Conservation (phyloP, 106 monocot genomes). For the Dactylorhiza incarnata region DNA sequence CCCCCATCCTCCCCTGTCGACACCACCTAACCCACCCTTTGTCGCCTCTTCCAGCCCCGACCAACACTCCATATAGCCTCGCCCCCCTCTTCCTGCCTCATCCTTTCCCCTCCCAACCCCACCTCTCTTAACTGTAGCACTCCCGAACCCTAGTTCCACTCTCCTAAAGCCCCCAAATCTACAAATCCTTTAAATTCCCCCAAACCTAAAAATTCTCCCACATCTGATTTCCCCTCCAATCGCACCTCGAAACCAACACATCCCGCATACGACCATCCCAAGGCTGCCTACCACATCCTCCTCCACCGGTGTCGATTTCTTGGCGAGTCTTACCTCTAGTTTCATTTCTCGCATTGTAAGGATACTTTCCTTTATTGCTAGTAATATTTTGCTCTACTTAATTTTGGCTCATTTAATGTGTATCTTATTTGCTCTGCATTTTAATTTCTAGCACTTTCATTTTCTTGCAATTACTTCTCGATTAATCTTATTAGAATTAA, state of each 20-base stretch:
- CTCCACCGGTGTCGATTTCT: too few relatives aligned
- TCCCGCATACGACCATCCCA: neutral
- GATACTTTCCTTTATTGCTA: too few relatives aligned
- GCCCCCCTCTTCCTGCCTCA: neutral
- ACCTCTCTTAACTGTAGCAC: neutral
- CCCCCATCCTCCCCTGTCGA: neutral
- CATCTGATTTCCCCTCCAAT: neutral
- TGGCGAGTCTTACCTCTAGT: too few relatives aligned
- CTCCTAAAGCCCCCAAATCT: neutral
- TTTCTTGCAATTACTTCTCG: too few relatives aligned
- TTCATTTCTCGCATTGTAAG: too few relatives aligned
- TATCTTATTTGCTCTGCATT: too few relatives aligned
- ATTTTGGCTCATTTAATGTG: too few relatives aligned
- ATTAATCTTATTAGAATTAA: too few relatives aligned
- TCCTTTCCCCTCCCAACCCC: neutral
- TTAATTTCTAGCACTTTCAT: too few relatives aligned
- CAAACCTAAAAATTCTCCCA: neutral
- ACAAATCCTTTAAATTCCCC: neutral
- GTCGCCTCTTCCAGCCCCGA: neutral
- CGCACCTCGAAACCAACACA: neutral
- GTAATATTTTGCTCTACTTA: too few relatives aligned
- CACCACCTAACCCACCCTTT: neutral
- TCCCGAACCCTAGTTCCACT: neutral
- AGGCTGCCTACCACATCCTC: too few relatives aligned
- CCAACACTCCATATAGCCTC: neutral